These are phyloP conservation scores for Diplodia sapinea DNA, from an alignment of 2,329 filamentous ascomycete species.

Conservation along the genomic window DNA sequence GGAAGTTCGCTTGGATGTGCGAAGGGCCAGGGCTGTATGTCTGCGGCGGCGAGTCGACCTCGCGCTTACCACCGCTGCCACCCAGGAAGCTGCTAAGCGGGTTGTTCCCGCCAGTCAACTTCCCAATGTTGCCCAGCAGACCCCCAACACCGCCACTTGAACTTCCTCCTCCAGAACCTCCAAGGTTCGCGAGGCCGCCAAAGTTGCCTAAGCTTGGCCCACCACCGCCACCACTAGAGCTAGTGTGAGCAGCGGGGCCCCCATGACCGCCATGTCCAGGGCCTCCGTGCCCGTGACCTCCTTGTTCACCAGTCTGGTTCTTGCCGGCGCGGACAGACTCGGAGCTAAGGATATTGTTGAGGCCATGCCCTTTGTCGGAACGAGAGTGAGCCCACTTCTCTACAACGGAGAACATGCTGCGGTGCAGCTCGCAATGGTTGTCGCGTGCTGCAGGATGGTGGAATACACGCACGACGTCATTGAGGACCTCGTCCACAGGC, in stretches of 20 bases:
- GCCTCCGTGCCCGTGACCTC: conserved; percentile 39
- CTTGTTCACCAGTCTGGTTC: conserved; percentile 66
- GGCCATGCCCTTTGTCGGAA: conserved; percentile 66
- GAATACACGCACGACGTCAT: conserved; percentile 82
- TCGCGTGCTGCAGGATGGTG: conserved; percentile 88
- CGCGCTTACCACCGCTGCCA: conserved; percentile 27
- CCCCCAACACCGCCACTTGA: conserved; percentile 25
- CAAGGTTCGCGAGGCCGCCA: conserved; percentile 4
- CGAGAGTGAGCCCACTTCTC: conserved; percentile 77
- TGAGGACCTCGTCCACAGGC: conserved; percentile 79
- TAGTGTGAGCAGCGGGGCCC: background rate
- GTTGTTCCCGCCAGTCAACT: conserved; percentile 25
- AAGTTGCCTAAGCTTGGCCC: conserved; percentile 1
- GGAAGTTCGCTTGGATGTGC: conserved; percentile 3
- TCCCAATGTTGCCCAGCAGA: conserved; percentile 25
- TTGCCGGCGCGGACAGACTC: conserved; percentile 81
- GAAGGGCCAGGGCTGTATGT: background rate
- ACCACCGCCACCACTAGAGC: conserved; percentile 5
- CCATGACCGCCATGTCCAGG: conserved; percentile 4
- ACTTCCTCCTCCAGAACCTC: conserved; percentile 17
- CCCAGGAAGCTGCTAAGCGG: conserved; percentile 30
- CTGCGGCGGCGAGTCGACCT: conserved; percentile 18
- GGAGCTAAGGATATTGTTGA: conserved; percentile 79
- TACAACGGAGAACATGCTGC: conserved; percentile 87
- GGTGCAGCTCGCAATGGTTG: conserved; percentile 77